These are phyloP conservation scores for Gossypium turneri DNA, from an alignment of 345 rosid species.

Conservation along the genomic window DNA sequence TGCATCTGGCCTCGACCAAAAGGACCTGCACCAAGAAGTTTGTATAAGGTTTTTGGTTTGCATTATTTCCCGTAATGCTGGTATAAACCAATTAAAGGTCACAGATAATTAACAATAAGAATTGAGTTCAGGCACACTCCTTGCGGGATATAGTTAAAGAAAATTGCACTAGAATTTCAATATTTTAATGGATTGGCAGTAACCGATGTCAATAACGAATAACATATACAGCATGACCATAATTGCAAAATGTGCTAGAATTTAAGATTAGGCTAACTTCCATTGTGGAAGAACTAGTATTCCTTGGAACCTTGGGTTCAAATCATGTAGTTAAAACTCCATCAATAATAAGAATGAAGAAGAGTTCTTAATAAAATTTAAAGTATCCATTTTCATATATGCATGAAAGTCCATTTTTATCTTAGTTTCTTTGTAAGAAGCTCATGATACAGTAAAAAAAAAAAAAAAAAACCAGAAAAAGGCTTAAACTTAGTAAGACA, in stretches of 20 bases:
- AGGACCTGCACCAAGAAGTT: slow-evolving; percentile 47
- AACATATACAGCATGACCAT: background rate
- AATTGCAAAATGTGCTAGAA: background rate
- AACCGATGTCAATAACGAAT: background rate
- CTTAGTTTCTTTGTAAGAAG: background rate
- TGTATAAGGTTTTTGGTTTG: background rate
- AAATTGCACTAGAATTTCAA: background rate
- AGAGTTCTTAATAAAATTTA: background rate
- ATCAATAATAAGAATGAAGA: background rate
- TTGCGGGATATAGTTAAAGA: background rate
- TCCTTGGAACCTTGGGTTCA: background rate
- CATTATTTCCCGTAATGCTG: background rate
- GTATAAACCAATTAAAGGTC: background rate
- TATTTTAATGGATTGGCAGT: background rate
- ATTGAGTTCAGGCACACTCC: background rate
- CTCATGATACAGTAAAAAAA: background rate
- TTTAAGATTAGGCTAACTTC: background rate
- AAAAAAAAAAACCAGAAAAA: background rate
- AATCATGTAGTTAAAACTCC: background rate
- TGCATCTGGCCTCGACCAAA: slow-evolving; percentile 97
- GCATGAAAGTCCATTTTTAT: background rate
- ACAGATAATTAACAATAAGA: background rate
- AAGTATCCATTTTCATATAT: background rate
- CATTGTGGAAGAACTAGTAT: background rate
- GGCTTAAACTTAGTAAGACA: background rate